A percentile compares a stretch with the other conserved stretches of the same genome.
Evolutionary conservation across 371 early-diverging fungal species (phyloP).

Genomic region (Nosema muscidifuracis): DNA sequence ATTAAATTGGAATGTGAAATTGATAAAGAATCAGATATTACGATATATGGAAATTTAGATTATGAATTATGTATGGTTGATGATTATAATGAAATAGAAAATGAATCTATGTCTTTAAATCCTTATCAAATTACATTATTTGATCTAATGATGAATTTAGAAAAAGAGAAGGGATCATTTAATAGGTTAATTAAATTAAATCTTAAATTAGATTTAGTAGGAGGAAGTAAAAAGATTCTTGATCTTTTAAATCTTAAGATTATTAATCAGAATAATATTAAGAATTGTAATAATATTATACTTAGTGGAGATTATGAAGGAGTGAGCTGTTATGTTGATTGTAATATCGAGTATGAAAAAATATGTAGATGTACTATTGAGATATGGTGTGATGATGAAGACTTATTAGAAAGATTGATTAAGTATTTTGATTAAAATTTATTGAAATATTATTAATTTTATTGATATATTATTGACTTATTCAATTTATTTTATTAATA

Average conservation of each 20-base stretch:
- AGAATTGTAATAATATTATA: slow-evolving; percentile 1
- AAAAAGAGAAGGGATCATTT: background rate
- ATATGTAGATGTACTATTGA: slow-evolving; percentile 15
- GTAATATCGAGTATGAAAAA: slow-evolving; percentile 5
- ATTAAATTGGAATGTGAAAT: slow-evolving; percentile 12
- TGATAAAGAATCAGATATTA: slow-evolving; percentile 5
- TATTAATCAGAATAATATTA: slow-evolving; percentile 13
- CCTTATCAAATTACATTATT: slow-evolving; percentile 47
- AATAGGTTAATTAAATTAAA: slow-evolving; percentile 9
- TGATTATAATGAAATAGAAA: slow-evolving; percentile 40
- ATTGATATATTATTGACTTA: no score
- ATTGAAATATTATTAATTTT: no score
- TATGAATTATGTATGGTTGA: slow-evolving; percentile 45
- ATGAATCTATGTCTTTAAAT: slow-evolving; percentile 30
- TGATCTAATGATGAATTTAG: slow-evolving; percentile 44
- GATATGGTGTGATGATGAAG: slow-evolving; percentile 26
- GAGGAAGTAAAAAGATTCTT: slow-evolving; percentile 28
- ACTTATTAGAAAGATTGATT: slow-evolving; percentile 16
- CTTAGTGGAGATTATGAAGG: slow-evolving; percentile 20
- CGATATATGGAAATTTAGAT: slow-evolving; percentile 44
- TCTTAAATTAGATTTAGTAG: slow-evolving; percentile 15
- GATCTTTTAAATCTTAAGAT: slow-evolving; percentile 36
- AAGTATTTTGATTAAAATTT: slow-evolving; percentile 39
- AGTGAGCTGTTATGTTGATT: slow-evolving; percentile 11
- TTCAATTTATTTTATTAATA: no score